Percentiles rank a stretch among this genome's conserved stretches.
Evolutionary conservation across 768 basidiomycete species (phyloP).

Genomic region (Tricholomella constricta): DNA sequence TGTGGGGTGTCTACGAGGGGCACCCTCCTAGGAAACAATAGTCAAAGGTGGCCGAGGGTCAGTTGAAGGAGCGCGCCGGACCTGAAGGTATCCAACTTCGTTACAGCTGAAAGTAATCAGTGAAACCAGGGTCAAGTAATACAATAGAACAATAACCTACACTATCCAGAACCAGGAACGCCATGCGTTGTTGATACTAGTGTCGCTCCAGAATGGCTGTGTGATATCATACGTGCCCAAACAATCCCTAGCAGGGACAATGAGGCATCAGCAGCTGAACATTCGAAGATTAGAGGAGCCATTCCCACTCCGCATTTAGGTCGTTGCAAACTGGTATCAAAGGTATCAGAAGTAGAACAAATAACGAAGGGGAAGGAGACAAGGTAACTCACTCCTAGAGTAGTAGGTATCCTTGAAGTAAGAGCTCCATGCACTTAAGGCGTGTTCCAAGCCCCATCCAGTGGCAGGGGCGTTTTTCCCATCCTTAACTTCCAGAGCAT

Average conservation of each 20-base stretch:
- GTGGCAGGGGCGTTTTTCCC: slow-evolving; percentile 47
- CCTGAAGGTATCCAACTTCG: slow-evolving; percentile 64
- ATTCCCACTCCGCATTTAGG: slow-evolving; percentile 47
- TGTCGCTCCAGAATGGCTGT: slow-evolving; percentile 52
- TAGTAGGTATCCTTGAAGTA: slow-evolving; percentile 59
- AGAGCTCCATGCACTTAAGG: slow-evolving; percentile 59
- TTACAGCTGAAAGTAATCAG: slow-evolving; percentile 51
- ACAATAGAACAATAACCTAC: slow-evolving; percentile 32
- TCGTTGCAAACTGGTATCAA: slow-evolving; percentile 52
- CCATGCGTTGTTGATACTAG: slow-evolving; percentile 49
- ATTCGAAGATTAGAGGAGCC: not conserved
- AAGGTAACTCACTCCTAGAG: slow-evolving; percentile 38
- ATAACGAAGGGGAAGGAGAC: not conserved
- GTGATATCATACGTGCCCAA: slow-evolving; percentile 45
- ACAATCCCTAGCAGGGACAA: slow-evolving; percentile 31
- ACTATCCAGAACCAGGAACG: slow-evolving; percentile 78
- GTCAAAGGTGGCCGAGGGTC: not conserved
- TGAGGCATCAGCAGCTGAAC: not conserved
- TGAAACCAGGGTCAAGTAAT: not conserved
- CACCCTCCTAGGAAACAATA: slow-evolving; percentile 39
- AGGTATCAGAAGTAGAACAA: not conserved
- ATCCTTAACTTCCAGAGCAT: slow-evolving; percentile 66
- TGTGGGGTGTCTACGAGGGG: slow-evolving; percentile 39
- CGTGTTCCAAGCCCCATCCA: slow-evolving; percentile 66
- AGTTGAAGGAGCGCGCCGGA: slow-evolving; percentile 11